phyloP scores from a whole-genome alignment of 148 eudicot genomes.

The Fagopyrum tataricum region DNA sequence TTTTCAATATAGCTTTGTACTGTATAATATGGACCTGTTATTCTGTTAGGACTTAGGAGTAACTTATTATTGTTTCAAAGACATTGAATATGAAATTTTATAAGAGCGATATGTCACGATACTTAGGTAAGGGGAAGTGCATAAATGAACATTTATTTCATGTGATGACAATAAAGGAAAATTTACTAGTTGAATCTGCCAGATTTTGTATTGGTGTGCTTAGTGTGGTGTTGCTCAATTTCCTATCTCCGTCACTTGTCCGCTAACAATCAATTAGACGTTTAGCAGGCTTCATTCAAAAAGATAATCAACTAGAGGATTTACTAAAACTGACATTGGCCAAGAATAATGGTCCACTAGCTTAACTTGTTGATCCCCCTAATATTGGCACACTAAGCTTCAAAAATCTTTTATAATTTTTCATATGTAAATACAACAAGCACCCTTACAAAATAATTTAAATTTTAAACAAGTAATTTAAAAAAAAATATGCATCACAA shows the following conservation, averaged over 20 bases:
- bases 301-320: neutral
- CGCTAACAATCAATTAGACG: neutral
- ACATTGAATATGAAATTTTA: neutral
- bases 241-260: neutral
- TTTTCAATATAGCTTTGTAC: neutral
- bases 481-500: neutral
- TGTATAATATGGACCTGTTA: neutral
- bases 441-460: neutral
- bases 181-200: neutral
- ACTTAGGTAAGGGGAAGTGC: neutral
- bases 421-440: neutral
- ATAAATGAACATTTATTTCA: neutral
- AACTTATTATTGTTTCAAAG: neutral
- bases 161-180: neutral
- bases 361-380: neutral
- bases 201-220: neutral
- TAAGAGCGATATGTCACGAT: neutral
- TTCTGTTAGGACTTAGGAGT: too few relatives aligned
- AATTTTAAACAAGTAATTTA: neutral
- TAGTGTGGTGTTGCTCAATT: neutral
- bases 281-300: neutral
- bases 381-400: neutral
- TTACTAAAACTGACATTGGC: neutral
- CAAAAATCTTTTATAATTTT: neutral
- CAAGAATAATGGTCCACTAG: neutral